Percentiles rank a stretch among this genome's conserved stretches.
Evolutionary conservation across 208 protist genomes (phyloP).

Genomic region (Histomonas meleagridis): DNA sequence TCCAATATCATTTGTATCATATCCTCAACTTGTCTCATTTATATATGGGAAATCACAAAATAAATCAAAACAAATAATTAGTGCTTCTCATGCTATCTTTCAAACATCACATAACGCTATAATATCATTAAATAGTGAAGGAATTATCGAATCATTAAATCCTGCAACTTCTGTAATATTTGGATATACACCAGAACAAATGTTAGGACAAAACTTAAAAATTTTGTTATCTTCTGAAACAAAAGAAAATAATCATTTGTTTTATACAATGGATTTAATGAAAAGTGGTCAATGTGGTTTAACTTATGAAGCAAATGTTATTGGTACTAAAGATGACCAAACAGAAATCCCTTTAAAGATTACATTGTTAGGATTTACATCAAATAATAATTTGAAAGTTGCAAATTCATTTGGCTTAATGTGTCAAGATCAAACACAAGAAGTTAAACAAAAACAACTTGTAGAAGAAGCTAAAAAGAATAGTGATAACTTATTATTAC

Average conservation of each 20-base stretch:
- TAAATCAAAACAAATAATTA: neutral
- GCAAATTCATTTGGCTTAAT: neutral
- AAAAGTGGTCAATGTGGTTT: neutral
- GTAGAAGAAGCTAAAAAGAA: slow-evolving; percentile 32
- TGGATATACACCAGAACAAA: neutral
- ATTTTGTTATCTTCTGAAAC: neutral
- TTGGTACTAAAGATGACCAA: neutral
- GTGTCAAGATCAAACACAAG: neutral
- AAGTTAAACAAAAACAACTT: neutral
- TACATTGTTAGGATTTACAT: neutral
- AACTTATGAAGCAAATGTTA: neutral
- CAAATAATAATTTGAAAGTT: neutral
- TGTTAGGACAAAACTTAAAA: neutral
- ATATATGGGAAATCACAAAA: neutral
- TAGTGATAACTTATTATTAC: neutral
- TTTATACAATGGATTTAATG: neutral
- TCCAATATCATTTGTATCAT: neutral
- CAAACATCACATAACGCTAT: slow-evolving; percentile 3
- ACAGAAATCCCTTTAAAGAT: neutral
- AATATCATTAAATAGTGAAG: neutral
- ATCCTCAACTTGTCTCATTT: neutral
- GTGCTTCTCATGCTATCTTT: neutral
- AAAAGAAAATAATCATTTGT: neutral
- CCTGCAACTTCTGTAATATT: neutral
- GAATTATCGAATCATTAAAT: neutral